These are phyloP conservation scores for Rosa rugosa DNA, from an alignment of 306 rosid genomes.

Conservation along the genomic window DNA sequence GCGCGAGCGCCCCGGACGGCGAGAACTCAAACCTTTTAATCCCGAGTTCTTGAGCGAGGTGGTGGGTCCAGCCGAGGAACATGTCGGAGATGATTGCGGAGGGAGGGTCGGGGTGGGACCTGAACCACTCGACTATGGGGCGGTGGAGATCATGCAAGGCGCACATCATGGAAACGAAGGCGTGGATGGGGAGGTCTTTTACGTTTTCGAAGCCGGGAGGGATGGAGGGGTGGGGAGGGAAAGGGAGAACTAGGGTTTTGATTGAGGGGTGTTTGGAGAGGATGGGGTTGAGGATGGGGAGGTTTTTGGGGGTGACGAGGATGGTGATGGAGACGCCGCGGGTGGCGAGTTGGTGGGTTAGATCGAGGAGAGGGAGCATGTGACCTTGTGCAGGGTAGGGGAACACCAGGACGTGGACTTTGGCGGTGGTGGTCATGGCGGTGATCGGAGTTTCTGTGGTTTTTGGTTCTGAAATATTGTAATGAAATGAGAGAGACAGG, in stretches of 20 bases:
- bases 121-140: constrained; percentile 30
- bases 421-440: background rate
- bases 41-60: constrained; percentile 38
- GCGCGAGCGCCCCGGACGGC: constrained; percentile 42
- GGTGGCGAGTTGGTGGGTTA: constrained; percentile 14
- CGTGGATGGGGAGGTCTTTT: constrained; percentile 30
- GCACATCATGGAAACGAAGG: constrained; percentile 25
- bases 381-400: constrained; percentile 32
- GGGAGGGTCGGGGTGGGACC: constrained; percentile 37
- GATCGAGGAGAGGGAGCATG: constrained; percentile 30
- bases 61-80: constrained; percentile 57
- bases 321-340: constrained; percentile 25
- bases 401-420: constrained; percentile 9
- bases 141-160: constrained; percentile 33
- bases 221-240: constrained; percentile 45
- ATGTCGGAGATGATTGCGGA: constrained; percentile 48
- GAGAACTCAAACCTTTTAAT: constrained; percentile 42
- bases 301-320: constrained; percentile 32
- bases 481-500: background rate
- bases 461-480: background rate
- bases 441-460: background rate
- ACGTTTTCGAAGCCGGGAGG: constrained; percentile 49
- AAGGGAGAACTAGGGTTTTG: constrained; percentile 29
- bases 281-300: constrained; percentile 20
- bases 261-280: constrained; percentile 16